Evolutionary conservation across 495 filamentous ascomycete genomes (phyloP).

Genomic region (Chaetomidium leptoderma): DNA sequence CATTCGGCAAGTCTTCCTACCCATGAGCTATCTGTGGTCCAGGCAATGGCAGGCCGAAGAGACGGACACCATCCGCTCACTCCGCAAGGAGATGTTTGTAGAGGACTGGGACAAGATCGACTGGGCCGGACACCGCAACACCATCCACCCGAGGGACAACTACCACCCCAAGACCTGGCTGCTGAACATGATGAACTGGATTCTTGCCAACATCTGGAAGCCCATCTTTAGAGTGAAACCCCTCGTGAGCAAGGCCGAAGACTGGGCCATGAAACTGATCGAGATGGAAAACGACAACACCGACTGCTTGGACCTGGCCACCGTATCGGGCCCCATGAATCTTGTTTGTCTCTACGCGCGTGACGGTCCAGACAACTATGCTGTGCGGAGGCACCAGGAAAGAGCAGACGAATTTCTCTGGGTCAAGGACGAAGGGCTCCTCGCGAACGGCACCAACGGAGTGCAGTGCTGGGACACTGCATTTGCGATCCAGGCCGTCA

Average conservation of each 20-base stretch:
- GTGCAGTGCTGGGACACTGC: slow-evolving; percentile 96
- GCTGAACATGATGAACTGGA: slow-evolving; percentile 68
- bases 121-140: slow-evolving; percentile 75
- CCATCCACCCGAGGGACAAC: slow-evolving; percentile 73
- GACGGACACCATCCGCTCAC: slow-evolving; percentile 62
- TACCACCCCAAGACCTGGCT: slow-evolving; percentile 90
- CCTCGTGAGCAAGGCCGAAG: slow-evolving; percentile 63
- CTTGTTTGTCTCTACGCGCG: slow-evolving; percentile 74
- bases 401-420: slow-evolving; percentile 82
- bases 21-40: slow-evolving; percentile 88
- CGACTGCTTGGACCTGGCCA: slow-evolving; percentile 78
- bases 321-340: slow-evolving; percentile 88
- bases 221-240: slow-evolving; percentile 61
- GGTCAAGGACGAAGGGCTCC: slow-evolving; percentile 88
- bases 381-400: slow-evolving; percentile 73
- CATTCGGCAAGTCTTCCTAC: slow-evolving; percentile 85
- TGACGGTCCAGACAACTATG: slow-evolving; percentile 72
- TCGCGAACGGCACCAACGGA: slow-evolving; percentile 93
- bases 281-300: slow-evolving; percentile 87
- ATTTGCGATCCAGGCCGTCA: slow-evolving; percentile 76
- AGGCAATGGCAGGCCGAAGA: slow-evolving; percentile 67
- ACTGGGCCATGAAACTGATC: slow-evolving; percentile 66
- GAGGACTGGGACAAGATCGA: slow-evolving; percentile 73
- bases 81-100: slow-evolving; percentile 81
- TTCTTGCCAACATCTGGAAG: slow-evolving; percentile 72